Evolutionary conservation across 495 filamentous ascomycete genomes (phyloP).

Genomic region (Neurospora sublineolata): DNA sequence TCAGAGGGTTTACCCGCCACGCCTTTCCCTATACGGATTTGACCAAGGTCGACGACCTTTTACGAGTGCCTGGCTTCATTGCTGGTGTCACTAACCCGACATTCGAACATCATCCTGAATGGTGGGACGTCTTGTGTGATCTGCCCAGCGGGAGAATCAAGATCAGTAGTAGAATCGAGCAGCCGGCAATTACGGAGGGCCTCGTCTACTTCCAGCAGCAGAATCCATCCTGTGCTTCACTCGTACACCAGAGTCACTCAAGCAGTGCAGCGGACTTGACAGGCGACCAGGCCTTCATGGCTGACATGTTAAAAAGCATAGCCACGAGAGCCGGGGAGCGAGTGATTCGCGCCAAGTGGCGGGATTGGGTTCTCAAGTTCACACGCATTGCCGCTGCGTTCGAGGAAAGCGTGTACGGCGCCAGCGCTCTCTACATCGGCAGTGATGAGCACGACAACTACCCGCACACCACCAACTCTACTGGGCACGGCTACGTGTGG

Average conservation of each 20-base stretch:
- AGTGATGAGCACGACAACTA: constrained; percentile 50
- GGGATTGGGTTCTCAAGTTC: constrained; percentile 82
- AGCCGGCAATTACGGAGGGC: constrained; percentile 67
- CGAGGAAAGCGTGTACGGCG: constrained; percentile 88
- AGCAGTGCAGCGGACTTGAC: constrained; percentile 50
- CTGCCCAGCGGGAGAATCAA: constrained; percentile 85
- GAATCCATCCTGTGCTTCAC: constrained; percentile 43
- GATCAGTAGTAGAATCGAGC: constrained; percentile 73
- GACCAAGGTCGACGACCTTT: constrained; percentile 91
- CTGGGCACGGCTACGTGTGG: constrained; percentile 90
- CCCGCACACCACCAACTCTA: constrained; percentile 28
- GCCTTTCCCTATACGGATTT: constrained; percentile 98
- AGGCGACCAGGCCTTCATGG: constrained; percentile 85
- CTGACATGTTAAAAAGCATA: constrained; percentile 70
- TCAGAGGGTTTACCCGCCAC: constrained; percentile 90
- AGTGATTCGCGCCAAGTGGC: constrained; percentile 80
- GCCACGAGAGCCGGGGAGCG: constrained; percentile 77
- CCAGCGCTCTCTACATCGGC: constrained; percentile 79
- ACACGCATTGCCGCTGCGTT: constrained; percentile 85
- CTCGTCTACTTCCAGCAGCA: constrained; percentile 77
- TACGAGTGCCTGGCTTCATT: constrained; percentile 94
- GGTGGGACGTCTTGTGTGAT: constrained; percentile 98
- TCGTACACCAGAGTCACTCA: constrained; percentile 25
- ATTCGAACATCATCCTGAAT: constrained; percentile 87
- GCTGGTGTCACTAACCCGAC: constrained; percentile 96